Conservation (phyloP, 345 rosid species). For the Carallia brachiata region DNA sequence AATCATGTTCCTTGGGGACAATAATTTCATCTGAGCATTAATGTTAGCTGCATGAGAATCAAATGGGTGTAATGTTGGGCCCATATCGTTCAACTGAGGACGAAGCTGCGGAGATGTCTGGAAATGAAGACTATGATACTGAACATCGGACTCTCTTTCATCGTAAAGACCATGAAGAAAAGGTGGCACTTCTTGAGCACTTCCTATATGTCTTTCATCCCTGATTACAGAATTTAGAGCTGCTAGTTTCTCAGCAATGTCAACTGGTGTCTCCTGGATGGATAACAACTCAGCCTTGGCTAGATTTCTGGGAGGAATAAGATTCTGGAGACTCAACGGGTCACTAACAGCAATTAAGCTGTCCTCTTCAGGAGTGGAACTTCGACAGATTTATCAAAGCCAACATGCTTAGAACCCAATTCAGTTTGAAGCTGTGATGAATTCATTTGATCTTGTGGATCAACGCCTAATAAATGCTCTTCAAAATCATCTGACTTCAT, state of each 20-base stretch:
- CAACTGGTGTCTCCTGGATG: slow-evolving; percentile 36
- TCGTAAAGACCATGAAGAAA: slow-evolving; percentile 55
- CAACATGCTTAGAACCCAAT: slow-evolving; percentile 38
- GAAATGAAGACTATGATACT: slow-evolving; percentile 36
- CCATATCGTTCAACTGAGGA: slow-evolving; percentile 56
- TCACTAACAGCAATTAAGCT: slow-evolving; percentile 35
- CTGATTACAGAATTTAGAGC: slow-evolving; percentile 54
- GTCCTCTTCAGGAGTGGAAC: slow-evolving; percentile 56
- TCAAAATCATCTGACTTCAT: slow-evolving; percentile 42
- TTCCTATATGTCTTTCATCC: slow-evolving; percentile 47
- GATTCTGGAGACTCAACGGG: slow-evolving; percentile 37
- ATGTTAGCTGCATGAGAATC: slow-evolving; percentile 58
- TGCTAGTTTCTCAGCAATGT: slow-evolving; percentile 59
- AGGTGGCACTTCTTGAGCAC: slow-evolving; percentile 53
- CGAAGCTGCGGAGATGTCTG: slow-evolving; percentile 50
- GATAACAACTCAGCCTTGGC: slow-evolving; percentile 48
- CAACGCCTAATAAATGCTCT: slow-evolving; percentile 42
- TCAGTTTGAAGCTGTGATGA: slow-evolving; percentile 40
- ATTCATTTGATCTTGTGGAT: slow-evolving; percentile 40
- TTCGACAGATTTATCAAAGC: slow-evolving; percentile 28
- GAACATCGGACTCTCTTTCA: slow-evolving; percentile 44
- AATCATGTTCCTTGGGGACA: slow-evolving; percentile 48
- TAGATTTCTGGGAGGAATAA: slow-evolving; percentile 35
- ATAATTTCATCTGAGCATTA: slow-evolving; percentile 60
- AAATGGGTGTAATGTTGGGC: slow-evolving; percentile 46